Conservation (phyloP, 2,329 filamentous ascomycete genomes). For the Ascochyta viciae-villosae region DNA sequence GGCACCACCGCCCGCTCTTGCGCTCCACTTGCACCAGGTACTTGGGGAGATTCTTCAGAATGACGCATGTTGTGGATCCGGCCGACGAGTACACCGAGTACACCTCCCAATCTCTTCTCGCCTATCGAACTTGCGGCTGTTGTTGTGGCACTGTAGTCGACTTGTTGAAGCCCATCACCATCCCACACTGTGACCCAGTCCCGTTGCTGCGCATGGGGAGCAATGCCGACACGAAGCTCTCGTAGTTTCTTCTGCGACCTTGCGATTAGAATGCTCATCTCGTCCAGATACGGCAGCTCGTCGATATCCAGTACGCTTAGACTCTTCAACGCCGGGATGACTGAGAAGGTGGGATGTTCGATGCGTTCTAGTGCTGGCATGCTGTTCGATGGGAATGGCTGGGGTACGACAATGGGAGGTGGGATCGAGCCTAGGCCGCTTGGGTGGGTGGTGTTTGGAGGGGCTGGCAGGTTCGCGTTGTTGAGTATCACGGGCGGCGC, state of each 20-base stretch:
- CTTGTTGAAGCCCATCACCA: slow-evolving; percentile 66
- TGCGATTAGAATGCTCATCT: slow-evolving; percentile 79
- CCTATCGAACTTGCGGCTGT: slow-evolving; percentile 61
- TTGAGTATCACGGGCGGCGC: slow-evolving; percentile 48
- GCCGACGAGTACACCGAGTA: slow-evolving; percentile 72
- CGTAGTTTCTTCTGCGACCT: slow-evolving; percentile 70
- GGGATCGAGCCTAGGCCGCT: slow-evolving; percentile 44
- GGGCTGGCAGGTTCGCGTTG: slow-evolving; percentile 48
- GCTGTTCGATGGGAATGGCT: slow-evolving; percentile 35
- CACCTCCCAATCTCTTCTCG: slow-evolving; percentile 70
- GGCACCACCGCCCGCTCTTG: slow-evolving; percentile 26
- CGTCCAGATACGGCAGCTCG: slow-evolving; percentile 81
- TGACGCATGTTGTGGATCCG: slow-evolving; percentile 67
- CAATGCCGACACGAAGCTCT: slow-evolving; percentile 77
- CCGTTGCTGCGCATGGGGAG: slow-evolving; percentile 59
- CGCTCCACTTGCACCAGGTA: slow-evolving; percentile 8
- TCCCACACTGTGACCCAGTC: slow-evolving; percentile 70
- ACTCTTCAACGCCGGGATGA: slow-evolving; percentile 76
- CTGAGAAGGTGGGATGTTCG: slow-evolving; percentile 81
- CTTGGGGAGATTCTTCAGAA: slow-evolving; percentile 33
- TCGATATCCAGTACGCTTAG: slow-evolving; percentile 82
- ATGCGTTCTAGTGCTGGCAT: slow-evolving; percentile 59
- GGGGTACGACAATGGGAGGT: slow-evolving; percentile 41
- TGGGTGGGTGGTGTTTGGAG: slow-evolving; percentile 47
- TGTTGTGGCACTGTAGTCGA: slow-evolving; percentile 65